A percentile compares a stretch with the other conserved stretches of the same genome.
Evolutionary conservation across 331 rosid genomes (phyloP).

Genomic region (Malus hybrid): DNA sequence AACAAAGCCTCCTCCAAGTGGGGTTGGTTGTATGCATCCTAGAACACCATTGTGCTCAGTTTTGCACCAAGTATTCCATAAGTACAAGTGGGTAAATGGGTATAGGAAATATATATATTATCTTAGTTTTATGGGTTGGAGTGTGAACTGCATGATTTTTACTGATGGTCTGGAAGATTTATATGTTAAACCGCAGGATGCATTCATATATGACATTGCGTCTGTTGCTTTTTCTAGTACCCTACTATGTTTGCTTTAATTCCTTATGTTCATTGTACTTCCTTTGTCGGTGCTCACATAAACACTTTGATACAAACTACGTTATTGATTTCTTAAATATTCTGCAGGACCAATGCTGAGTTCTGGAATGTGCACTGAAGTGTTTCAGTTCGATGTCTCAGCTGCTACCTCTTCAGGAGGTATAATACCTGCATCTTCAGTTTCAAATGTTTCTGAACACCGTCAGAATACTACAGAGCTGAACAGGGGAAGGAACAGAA

Average conservation of each 20-base stretch:
- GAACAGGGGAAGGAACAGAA: conserved; percentile 59
- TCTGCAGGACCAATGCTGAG: conserved; percentile 83
- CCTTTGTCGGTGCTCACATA: background rate
- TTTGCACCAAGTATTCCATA: too few species aligned
- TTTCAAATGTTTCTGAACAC: conserved; percentile 38
- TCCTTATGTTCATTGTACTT: background rate
- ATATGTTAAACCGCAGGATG: background rate
- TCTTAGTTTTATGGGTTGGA: background rate
- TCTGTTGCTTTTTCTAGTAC: background rate
- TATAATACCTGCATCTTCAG: conserved; percentile 72
- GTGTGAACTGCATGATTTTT: background rate
- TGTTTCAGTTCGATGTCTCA: conserved; percentile 84
- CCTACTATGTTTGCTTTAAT: background rate
- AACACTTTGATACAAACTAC: background rate
- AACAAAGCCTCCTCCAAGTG: too few species aligned
- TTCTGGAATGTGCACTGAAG: conserved; percentile 97
- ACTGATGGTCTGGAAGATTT: background rate
- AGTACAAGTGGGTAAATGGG: background rate
- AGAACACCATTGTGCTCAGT: too few species aligned
- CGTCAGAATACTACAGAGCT: conserved; percentile 34
- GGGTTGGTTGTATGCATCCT: too few species aligned
- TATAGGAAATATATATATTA: background rate
- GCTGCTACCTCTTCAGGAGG: conserved; percentile 64
- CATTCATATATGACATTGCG: background rate
- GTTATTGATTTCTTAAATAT: conserved; percentile 14